Evolutionary conservation across 2,329 filamentous ascomycete species (phyloP).

Genomic region (Mariannaea sp.): DNA sequence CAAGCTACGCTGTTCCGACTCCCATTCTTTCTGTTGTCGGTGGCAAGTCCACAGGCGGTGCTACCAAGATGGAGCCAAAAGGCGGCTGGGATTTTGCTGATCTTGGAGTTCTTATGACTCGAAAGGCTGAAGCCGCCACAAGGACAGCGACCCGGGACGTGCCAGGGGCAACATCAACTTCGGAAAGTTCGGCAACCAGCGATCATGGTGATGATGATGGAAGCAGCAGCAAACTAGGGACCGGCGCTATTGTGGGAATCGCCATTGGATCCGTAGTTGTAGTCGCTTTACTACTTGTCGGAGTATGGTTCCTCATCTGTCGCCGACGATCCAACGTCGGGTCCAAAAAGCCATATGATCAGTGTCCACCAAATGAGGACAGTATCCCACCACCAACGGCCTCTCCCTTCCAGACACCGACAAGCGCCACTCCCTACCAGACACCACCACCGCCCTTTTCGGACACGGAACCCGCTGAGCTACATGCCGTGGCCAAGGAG

Average conservation of each 20-base stretch:
- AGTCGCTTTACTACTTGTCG: slow-evolving; percentile 37
- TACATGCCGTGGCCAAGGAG: too few relatives aligned
- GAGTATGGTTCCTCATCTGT: slow-evolving; percentile 41
- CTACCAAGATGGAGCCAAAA: slow-evolving; percentile 55
- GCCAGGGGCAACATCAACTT: slow-evolving; percentile 28
- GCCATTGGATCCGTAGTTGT: slow-evolving; percentile 44
- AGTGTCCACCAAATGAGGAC: too few relatives aligned
- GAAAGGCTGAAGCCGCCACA: slow-evolving; percentile 51
- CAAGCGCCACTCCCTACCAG: too few relatives aligned
- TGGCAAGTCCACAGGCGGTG: slow-evolving; percentile 55
- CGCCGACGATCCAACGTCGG: slow-evolving; percentile 19
- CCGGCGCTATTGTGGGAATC: slow-evolving; percentile 52
- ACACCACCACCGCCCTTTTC: too few relatives aligned
- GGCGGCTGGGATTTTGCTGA: slow-evolving; percentile 56
- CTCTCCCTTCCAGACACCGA: too few relatives aligned
- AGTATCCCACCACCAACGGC: too few relatives aligned
- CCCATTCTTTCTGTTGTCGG: slow-evolving; percentile 56
- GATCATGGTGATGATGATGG: slow-evolving; percentile 54
- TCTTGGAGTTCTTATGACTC: slow-evolving; percentile 57
- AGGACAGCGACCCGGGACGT: slow-evolving; percentile 57
- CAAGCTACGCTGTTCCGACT: slow-evolving; percentile 57
- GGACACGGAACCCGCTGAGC: too few relatives aligned
- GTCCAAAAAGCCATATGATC: too few relatives aligned
- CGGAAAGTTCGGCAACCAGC: too few relatives aligned
- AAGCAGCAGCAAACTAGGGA: slow-evolving; percentile 27